Conservation (phyloP, 257 asterid species). For the Solanum paucissectum region DNA sequence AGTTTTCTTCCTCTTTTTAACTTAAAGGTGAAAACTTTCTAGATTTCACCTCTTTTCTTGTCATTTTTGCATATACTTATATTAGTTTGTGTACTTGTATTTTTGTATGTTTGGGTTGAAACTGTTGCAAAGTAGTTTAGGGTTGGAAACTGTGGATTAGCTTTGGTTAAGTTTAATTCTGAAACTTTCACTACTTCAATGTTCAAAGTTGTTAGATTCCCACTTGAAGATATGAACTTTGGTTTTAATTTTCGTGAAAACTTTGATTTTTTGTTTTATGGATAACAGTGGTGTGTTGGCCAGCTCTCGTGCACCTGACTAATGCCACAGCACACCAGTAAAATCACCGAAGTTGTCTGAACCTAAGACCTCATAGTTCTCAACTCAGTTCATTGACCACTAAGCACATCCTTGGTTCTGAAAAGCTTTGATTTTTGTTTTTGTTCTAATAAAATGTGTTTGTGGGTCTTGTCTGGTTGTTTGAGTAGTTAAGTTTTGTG, state of each 20-base stretch:
- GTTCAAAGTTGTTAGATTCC: background rate
- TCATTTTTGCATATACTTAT: background rate
- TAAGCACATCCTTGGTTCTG: background rate
- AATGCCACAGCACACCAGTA: background rate
- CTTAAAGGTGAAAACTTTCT: background rate
- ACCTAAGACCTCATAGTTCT: background rate
- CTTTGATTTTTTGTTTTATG: background rate
- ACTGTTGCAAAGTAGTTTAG: background rate
- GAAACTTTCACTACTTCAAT: background rate
- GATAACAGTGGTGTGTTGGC: background rate
- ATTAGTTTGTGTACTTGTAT: background rate
- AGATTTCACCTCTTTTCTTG: background rate
- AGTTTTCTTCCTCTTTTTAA: background rate
- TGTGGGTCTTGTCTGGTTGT: background rate
- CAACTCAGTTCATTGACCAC: background rate
- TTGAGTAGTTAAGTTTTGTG: background rate
- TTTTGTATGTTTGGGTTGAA: background rate
- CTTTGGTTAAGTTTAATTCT: background rate
- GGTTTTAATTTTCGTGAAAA: background rate
- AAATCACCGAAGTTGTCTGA: background rate
- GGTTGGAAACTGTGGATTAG: background rate
- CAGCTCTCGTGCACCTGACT: background rate
- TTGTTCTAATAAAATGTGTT: background rate
- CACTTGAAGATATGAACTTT: background rate
- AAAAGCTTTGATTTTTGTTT: background rate